These are phyloP conservation scores for Blastobotrys muscicola DNA, from an alignment of 805 yeast genomes.

Conservation along the genomic window DNA sequence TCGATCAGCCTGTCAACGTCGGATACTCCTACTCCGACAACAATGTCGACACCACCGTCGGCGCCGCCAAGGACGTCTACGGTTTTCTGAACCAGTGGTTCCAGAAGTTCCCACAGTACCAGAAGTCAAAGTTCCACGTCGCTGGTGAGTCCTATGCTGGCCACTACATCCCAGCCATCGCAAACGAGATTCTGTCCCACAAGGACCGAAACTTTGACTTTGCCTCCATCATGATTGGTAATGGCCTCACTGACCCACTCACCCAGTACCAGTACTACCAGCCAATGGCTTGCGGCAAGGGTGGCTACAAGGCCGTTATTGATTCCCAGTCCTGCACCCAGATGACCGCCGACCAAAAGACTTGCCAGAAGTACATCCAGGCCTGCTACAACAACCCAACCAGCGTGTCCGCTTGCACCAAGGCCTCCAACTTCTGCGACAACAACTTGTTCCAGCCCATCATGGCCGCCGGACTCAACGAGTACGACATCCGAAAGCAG, in stretches of 20 bases:
- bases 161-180: slow-evolving; percentile 80
- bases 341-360: slow-evolving; percentile 51
- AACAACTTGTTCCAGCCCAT: slow-evolving; percentile 52
- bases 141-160: slow-evolving; percentile 95
- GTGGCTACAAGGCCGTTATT: slow-evolving; percentile 67
- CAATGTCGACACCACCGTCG: slow-evolving; percentile 56
- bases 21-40: slow-evolving; percentile 77
- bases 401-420: slow-evolving; percentile 67
- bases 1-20: slow-evolving; percentile 90
- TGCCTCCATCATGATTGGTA: slow-evolving; percentile 78
- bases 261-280: slow-evolving; percentile 69
- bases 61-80: slow-evolving; percentile 83
- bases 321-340: slow-evolving; percentile 55
- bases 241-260: slow-evolving; percentile 82
- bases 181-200: slow-evolving; percentile 41
- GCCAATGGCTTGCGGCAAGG: slow-evolving; percentile 91
- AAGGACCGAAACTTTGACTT: slow-evolving; percentile 48
- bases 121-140: slow-evolving; percentile 57
- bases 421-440: slow-evolving; percentile 79
- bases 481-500: slow-evolving; percentile 50
- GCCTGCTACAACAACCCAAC: slow-evolving; percentile 59
- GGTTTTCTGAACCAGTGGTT: slow-evolving; percentile 77
- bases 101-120: slow-evolving; percentile 69
- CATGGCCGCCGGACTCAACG: slow-evolving; percentile 48
- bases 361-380: slow-evolving; percentile 53